A percentile compares a stretch with the other conserved stretches of the same genome.
Conservation (phyloP, 2,329 filamentous ascomycete genomes). For the Cladosporium cucumerinum region DNA sequence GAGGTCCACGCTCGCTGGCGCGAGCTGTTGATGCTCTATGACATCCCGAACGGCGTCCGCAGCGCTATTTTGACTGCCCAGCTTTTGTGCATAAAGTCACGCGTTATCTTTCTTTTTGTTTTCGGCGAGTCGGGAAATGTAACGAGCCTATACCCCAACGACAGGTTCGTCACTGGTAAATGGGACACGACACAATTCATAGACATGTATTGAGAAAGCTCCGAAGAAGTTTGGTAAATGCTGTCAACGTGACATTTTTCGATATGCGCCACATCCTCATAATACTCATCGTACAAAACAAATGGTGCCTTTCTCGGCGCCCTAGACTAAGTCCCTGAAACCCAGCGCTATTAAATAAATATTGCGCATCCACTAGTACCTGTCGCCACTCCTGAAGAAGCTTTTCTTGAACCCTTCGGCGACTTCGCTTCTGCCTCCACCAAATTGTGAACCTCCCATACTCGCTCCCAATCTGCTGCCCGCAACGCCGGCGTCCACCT, state of each 20-base stretch:
- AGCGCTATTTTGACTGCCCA: neutral
- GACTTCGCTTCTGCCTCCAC: conserved; percentile 6
- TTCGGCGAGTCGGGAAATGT: neutral
- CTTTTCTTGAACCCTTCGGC: conserved; percentile 13
- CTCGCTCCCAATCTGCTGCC: conserved; percentile 10
- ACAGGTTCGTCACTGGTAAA: neutral
- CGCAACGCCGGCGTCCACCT: conserved; percentile 60
- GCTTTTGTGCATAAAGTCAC: neutral
- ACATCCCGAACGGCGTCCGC: neutral
- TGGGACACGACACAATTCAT: neutral
- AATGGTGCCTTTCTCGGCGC: neutral
- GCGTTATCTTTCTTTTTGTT: neutral
- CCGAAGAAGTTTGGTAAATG: neutral
- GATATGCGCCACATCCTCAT: neutral
- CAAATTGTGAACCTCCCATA: conserved; percentile 4
- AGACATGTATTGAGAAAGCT: neutral
- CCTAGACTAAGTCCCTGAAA: neutral
- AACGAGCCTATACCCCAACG: neutral
- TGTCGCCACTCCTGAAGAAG: conserved; percentile 3
- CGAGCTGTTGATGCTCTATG: neutral
- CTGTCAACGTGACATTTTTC: neutral
- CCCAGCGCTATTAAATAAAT: neutral
- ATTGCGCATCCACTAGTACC: neutral
- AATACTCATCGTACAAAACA: neutral
- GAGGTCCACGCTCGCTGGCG: neutral